Evolutionary conservation across 768 basidiomycete species (phyloP).

Genomic region (Obba rivulosa): DNA sequence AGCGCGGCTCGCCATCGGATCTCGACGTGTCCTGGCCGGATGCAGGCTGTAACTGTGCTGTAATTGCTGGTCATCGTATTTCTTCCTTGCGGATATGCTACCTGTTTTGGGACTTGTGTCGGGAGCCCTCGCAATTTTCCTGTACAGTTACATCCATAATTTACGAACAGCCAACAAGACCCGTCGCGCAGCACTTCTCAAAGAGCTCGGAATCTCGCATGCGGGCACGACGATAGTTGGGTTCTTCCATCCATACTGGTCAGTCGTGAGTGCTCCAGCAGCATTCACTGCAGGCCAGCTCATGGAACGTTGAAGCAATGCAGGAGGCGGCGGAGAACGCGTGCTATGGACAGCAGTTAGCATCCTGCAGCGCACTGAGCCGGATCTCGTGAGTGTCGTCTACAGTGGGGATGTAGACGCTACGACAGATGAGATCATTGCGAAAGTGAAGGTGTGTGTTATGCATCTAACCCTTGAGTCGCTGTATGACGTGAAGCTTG

Average conservation of each 20-base stretch:
- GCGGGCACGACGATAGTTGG: constrained; percentile 46
- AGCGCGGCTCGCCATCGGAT: no score
- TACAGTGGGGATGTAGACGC: constrained; percentile 87
- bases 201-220: constrained; percentile 9
- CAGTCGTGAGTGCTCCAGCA: constrained; percentile 19
- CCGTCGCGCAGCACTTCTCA: constrained; percentile 1
- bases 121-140: not conserved
- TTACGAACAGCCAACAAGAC: not conserved
- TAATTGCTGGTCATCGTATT: no score
- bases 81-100: not conserved
- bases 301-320: constrained; percentile 57
- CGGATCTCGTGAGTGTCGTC: constrained; percentile 65
- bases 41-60: no score
- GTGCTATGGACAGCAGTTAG: constrained; percentile 92
- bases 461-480: not conserved
- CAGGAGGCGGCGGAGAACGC: constrained; percentile 94
- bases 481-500: not conserved
- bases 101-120: not conserved
- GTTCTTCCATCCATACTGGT: constrained; percentile 98
- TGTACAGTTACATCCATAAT: not conserved
- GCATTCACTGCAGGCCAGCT: constrained; percentile 3
- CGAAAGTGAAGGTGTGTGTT: constrained; percentile 65
- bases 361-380: constrained; percentile 63
- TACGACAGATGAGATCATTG: constrained; percentile 74
- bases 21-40: no score